A percentile compares a stretch with the other conserved stretches of the same genome.
Conservation (phyloP, 768 basidiomycete species). For the Vararia minispora region DNA sequence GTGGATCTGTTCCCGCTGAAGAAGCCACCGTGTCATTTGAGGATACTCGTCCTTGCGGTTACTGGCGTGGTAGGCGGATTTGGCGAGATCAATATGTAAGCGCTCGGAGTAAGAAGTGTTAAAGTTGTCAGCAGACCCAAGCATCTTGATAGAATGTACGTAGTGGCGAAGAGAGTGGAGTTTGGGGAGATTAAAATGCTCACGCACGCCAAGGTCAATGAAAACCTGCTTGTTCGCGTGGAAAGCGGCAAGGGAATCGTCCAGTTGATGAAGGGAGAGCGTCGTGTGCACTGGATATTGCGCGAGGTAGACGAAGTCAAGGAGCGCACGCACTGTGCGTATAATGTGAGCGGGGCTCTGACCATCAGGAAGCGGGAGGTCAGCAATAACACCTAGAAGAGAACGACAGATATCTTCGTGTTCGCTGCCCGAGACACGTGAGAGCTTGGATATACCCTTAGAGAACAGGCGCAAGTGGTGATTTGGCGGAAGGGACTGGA, state of each 20-base stretch:
- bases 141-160: constrained; percentile 16
- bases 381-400: not conserved
- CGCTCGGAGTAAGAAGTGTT: constrained; percentile 30
- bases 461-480: constrained; percentile 13
- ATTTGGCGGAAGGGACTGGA: constrained; percentile 13
- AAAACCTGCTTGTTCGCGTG: constrained; percentile 28
- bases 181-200: constrained; percentile 33
- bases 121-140: constrained; percentile 28
- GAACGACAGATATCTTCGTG: too few relatives aligned
- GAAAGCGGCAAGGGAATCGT: constrained; percentile 21
- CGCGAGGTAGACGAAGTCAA: constrained; percentile 30
- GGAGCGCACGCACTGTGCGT: not conserved
- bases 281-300: constrained; percentile 24
- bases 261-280: constrained; percentile 19
- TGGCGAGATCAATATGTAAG: constrained; percentile 30
- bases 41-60: constrained; percentile 25
- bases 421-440: constrained; percentile 19
- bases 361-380: too few relatives aligned
- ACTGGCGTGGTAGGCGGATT: constrained; percentile 24
- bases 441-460: constrained; percentile 23
- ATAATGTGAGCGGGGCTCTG: too few relatives aligned
- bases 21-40: constrained; percentile 29
- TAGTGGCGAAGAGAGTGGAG: constrained; percentile 29
- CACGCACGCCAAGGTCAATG: constrained; percentile 22
- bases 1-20: constrained; percentile 20